Conservation (phyloP, 139 green algal species). For the Haematococcus lacustris region DNA sequence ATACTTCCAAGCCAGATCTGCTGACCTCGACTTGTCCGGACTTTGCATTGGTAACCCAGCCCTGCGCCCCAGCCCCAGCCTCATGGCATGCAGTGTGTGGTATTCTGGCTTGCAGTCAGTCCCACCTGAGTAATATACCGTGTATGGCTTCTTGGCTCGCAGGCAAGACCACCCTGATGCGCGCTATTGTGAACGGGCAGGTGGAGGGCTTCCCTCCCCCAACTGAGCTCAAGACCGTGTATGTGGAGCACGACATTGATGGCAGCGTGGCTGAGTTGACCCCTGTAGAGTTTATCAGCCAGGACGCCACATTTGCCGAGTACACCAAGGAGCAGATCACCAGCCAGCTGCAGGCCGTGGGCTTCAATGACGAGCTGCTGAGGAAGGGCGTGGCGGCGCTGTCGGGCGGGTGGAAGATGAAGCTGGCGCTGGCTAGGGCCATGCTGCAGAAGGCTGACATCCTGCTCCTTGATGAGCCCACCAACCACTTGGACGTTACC, state of each 20-base stretch:
- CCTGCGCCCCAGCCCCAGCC: too few species aligned
- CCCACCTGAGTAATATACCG: too few species aligned
- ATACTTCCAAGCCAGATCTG: too few species aligned
- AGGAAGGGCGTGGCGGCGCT: constrained; percentile 51
- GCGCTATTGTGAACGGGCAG: constrained; percentile 86
- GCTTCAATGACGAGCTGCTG: constrained; percentile 68
- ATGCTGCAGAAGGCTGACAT: constrained; percentile 87
- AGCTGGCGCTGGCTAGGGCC: constrained; percentile 75
- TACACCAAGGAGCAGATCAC: too few species aligned
- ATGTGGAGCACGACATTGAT: constrained; percentile 89
- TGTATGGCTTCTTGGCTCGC: too few species aligned
- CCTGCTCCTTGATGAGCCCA: constrained; percentile 85
- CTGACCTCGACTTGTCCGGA: too few species aligned
- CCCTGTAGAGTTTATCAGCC: constrained; percentile 62
- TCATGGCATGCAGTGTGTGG: too few species aligned
- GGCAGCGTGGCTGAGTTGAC: too few species aligned
- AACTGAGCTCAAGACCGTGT: too few species aligned
- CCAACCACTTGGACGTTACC: constrained; percentile 78
- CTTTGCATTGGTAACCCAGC: too few species aligned
- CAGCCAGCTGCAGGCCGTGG: constrained; percentile 55
- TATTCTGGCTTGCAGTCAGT: too few species aligned
- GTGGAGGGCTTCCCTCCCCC: too few species aligned
- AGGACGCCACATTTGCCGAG: constrained; percentile 31
- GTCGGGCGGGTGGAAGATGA: constrained; percentile 90
- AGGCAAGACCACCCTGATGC: constrained; percentile 90